Conservation (phyloP, 371 early-diverging fungal genomes). For the Thermomucor indicae-seudaticae region DNA sequence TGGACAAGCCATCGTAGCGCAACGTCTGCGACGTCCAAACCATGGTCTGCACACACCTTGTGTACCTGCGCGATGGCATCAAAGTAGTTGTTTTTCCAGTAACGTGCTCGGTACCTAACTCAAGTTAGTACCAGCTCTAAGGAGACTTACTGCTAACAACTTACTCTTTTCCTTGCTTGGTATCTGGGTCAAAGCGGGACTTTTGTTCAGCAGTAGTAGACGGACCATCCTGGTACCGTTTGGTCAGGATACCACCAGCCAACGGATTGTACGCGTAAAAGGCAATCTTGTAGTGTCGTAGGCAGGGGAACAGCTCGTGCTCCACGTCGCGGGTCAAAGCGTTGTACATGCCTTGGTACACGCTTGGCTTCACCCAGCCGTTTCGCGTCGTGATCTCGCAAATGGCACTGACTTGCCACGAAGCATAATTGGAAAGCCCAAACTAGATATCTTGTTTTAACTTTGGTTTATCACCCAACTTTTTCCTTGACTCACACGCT, state of each 20-base stretch:
- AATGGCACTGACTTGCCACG: slow-evolving; percentile 48
- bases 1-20: slow-evolving; percentile 62
- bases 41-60: slow-evolving; percentile 27
- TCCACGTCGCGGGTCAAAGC: slow-evolving; percentile 61
- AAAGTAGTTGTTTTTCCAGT: slow-evolving; percentile 58
- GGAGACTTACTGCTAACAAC: not conserved
- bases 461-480: not conserved
- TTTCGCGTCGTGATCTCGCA: slow-evolving; percentile 33
- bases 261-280: slow-evolving; percentile 62
- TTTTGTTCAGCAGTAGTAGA: slow-evolving; percentile 35
- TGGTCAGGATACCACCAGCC: slow-evolving; percentile 53
- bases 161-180: slow-evolving; percentile 39
- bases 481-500: slow-evolving; percentile 12
- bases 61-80: slow-evolving; percentile 42
- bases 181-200: slow-evolving; percentile 50
- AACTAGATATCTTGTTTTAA: slow-evolving; percentile 12
- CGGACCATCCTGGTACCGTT: slow-evolving; percentile 20
- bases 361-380: slow-evolving; percentile 41
- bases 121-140: not conserved
- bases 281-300: slow-evolving; percentile 47
- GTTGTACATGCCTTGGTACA: slow-evolving; percentile 62
- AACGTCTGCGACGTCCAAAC: slow-evolving; percentile 39
- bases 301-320: slow-evolving; percentile 56
- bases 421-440: slow-evolving; percentile 50
- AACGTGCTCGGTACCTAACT: slow-evolving; percentile 48